Conservation (phyloP, 176 grass and related monocot genomes). For the Chloris gayana region DNA sequence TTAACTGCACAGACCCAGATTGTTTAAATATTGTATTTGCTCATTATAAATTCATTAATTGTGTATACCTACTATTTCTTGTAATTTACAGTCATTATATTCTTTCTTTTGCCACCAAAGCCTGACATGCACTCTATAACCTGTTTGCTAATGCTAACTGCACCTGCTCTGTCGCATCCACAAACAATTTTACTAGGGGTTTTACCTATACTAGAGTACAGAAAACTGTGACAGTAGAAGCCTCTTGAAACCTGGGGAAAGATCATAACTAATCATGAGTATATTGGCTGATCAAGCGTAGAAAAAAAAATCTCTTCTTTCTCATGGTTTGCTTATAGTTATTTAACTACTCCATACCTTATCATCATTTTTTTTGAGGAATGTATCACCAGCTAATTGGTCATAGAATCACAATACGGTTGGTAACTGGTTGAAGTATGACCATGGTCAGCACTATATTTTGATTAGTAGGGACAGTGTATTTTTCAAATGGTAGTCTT, state of each 20-base stretch:
- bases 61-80: constrained; percentile 11
- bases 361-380: no score
- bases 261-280: background rate
- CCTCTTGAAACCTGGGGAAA: background rate
- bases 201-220: constrained; percentile 1
- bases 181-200: background rate
- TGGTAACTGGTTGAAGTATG: background rate
- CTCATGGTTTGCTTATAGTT: constrained; percentile 11
- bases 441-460: background rate
- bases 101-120: background rate
- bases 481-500: background rate
- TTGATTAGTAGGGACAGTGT: background rate
- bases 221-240: constrained; percentile 13
- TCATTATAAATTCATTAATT: constrained; percentile 9
- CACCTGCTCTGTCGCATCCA: background rate
- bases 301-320: background rate
- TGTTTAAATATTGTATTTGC: background rate
- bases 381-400: background rate
- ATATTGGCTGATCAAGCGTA: constrained; percentile 17
- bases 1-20: background rate
- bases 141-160: background rate
- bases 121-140: background rate
- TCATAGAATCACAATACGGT: constrained; percentile 8
- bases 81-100: constrained; percentile 3
- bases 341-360: background rate